Base-by-base conservation (phyloP, 1,284 basidiomycete genomes). In the Ustilago curta region DNA sequence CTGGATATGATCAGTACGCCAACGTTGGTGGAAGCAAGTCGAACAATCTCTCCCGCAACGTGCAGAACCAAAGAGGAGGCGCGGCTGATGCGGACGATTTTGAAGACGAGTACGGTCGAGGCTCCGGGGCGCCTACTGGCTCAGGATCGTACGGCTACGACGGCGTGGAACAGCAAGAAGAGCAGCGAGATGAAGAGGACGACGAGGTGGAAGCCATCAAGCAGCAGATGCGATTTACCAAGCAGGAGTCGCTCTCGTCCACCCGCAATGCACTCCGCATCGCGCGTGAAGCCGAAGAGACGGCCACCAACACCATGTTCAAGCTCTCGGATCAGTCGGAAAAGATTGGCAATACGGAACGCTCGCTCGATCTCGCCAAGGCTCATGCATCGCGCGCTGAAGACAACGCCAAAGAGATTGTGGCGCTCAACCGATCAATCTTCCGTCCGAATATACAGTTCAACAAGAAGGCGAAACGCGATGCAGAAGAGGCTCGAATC, bases 151-250 rank as follows among this genome's bases (percentile, higher is more conserved):
- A 48, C n/a, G 74, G 63, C 9, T 77, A 79, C 60, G 69, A 75
- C 35, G 75, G 76, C 9, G 29, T 63, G 9, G 70, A 80, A 53
- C 74, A 77, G 51, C 69, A 70, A 35, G 69, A 87, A 69, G 91
- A 93, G 83, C 72, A 77, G 59, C 47, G 69, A 8, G 76, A 78
- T 31, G 94, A 96, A 85, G 92, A 92, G 76, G 95, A 98, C 27
- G 95, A 98, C 78, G 96, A 98, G 83, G 88, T 97, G 6, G 96
- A 99, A 86, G 94, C 92, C 16, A 96, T 99, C 87, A 98, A 97
- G 87, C 90, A 93, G 83, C 91, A 95, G 87, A 94, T 94, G 77
- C 89, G 91, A 59, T 93, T 90, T 82, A 87, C 93, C 75, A 99
- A 99, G 87, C 94, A 97, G 86, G 96, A 99, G 81, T 92, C 91